Conservation (phyloP, 2,329 filamentous ascomycete species). For the Fusarium sp. region DNA sequence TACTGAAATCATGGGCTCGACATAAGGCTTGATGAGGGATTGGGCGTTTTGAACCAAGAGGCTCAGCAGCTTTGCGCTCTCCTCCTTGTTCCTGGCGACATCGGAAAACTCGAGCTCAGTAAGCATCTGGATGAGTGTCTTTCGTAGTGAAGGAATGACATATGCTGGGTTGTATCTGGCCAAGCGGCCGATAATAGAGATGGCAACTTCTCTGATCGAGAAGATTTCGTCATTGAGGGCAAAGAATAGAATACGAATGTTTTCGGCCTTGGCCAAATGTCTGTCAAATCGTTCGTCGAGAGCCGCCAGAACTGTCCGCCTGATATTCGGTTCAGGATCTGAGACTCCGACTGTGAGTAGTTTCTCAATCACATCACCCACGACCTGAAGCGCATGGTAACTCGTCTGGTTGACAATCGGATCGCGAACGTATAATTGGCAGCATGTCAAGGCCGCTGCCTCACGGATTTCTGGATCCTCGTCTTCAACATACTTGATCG, state of each 20-base stretch:
- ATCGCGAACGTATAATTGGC: constrained; percentile 95
- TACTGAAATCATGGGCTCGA: constrained; percentile 95
- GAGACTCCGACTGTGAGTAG: constrained; percentile 94
- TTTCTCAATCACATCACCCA: constrained; percentile 97
- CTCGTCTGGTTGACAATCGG: constrained; percentile 98
- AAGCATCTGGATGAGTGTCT: constrained; percentile 93
- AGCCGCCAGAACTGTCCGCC: constrained; percentile 86
- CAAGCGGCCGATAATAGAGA: constrained; percentile 93
- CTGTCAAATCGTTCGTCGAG: constrained; percentile 94
- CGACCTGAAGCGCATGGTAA: constrained; percentile 94
- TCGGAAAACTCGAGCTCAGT: constrained; percentile 97
- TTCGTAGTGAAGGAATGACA: constrained; percentile 93
- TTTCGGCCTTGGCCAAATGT: constrained; percentile 96
- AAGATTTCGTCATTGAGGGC: constrained; percentile 96
- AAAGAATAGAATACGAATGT: constrained; percentile 97
- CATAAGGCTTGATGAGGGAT: constrained; percentile 92
- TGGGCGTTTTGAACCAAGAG: constrained; percentile 93
- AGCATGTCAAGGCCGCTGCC: constrained; percentile 94
- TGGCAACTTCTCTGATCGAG: constrained; percentile 89
- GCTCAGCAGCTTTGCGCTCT: constrained; percentile 92
- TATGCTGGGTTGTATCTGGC: constrained; percentile 95
- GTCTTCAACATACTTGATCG: constrained; percentile 97
- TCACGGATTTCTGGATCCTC: constrained; percentile 94
- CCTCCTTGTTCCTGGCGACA: constrained; percentile 92
- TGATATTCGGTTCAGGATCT: constrained; percentile 88